phyloP scores from a whole-genome alignment of 495 filamentous ascomycete genomes.

The Hypoxylon subgilvum region DNA sequence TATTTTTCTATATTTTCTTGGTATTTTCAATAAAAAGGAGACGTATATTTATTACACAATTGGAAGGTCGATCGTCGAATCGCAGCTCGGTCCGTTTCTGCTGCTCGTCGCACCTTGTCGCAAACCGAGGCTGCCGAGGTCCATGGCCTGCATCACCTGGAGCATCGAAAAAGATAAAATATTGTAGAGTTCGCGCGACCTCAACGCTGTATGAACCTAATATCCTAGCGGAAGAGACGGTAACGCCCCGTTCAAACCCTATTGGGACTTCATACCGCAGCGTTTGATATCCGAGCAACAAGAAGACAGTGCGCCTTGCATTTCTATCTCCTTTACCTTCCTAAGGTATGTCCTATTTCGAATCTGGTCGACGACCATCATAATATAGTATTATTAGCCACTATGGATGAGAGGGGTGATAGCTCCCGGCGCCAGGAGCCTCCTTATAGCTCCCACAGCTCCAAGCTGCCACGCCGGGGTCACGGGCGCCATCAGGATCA shows the following conservation, averaged over 20 bases:
- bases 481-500: constrained; percentile 13
- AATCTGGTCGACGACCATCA: constrained; percentile 2
- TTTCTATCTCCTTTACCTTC: neutral
- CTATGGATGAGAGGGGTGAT: constrained; percentile 16
- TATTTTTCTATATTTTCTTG: constrained; percentile 1
- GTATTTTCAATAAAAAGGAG: neutral
- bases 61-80: neutral
- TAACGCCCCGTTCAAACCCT: constrained; percentile 14
- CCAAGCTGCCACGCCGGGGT: constrained; percentile 23
- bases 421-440: constrained; percentile 11
- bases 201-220: constrained; percentile 7
- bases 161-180: no score
- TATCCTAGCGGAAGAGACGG: constrained; percentile 6
- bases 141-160: constrained; percentile 2
- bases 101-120: constrained; percentile 6
- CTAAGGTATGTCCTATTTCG: constrained; percentile 36
- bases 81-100: constrained; percentile 17
- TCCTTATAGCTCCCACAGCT: constrained; percentile 9
- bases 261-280: neutral
- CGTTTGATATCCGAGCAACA: neutral
- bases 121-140: constrained; percentile 32
- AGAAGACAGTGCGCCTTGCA: neutral
- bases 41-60: constrained; percentile 5
- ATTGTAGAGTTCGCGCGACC: constrained; percentile 12
- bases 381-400: constrained; percentile 8